These are phyloP conservation scores for Talaromyces sp. DNA, from an alignment of 2,329 filamentous ascomycete species.

Conservation along the genomic window DNA sequence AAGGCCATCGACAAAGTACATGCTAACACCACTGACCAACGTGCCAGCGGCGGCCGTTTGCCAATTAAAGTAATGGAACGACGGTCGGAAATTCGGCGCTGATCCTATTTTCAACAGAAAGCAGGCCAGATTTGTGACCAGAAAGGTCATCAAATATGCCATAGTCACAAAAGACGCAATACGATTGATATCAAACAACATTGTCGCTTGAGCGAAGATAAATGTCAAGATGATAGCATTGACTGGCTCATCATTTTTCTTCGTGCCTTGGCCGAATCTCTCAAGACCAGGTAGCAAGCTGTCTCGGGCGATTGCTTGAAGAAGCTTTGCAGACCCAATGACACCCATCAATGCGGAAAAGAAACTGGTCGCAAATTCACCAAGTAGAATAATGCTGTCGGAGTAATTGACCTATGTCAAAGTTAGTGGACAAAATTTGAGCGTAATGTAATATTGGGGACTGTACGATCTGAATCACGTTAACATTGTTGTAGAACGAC, in stretches of 20 bases:
- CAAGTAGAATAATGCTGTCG: constrained; percentile 71
- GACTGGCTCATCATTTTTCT: constrained; percentile 72
- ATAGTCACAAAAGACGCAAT: constrained; percentile 90
- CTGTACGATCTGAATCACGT: constrained; percentile 73
- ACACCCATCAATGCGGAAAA: constrained; percentile 89
- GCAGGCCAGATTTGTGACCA: constrained; percentile 84
- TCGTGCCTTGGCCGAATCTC: constrained; percentile 73
- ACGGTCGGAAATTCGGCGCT: constrained; percentile 84
- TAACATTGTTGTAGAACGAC: constrained; percentile 73
- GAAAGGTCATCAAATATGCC: constrained; percentile 90
- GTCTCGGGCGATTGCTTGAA: constrained; percentile 81
- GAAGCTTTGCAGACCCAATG: constrained; percentile 79
- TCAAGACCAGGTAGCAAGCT: constrained; percentile 74
- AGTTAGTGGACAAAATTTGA: too few species aligned
- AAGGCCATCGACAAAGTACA: constrained; percentile 87
- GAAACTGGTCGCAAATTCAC: constrained; percentile 79
- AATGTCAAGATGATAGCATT: constrained; percentile 77
- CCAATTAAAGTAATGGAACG: constrained; percentile 88
- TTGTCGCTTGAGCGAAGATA: constrained; percentile 72
- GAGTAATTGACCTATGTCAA: constrained; percentile 69
- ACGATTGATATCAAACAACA: constrained; percentile 82
- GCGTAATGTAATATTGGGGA: too few species aligned
- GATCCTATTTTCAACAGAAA: constrained; percentile 85
- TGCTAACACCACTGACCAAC: constrained; percentile 74
- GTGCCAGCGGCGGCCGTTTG: constrained; percentile 76